These are phyloP conservation scores for Fagopyrum homotropicum DNA, from an alignment of 148 eudicot genomes.

Conservation along the genomic window DNA sequence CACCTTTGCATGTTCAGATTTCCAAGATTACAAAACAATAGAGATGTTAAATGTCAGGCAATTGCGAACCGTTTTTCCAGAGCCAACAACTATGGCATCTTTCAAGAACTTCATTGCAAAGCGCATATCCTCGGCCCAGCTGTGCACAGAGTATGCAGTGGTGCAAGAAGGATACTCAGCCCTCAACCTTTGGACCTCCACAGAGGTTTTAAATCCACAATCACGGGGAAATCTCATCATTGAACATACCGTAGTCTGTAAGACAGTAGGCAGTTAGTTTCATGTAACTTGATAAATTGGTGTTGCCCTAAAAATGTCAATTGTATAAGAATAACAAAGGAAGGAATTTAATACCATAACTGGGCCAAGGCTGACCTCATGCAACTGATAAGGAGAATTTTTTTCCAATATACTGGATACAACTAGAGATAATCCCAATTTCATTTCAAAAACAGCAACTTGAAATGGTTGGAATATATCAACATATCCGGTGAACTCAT, in stretches of 20 bases:
- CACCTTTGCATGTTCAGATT: neutral
- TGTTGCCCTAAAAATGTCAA: neutral
- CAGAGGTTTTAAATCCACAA: slow-evolving; percentile 33
- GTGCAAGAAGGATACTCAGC: slow-evolving; percentile 32
- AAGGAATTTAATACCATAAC: slow-evolving; percentile 38
- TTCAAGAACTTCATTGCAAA: slow-evolving; percentile 49
- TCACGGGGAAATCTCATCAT: slow-evolving; percentile 80
- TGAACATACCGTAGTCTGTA: slow-evolving; percentile 58
- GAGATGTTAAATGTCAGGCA: neutral
- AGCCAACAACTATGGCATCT: slow-evolving; percentile 20
- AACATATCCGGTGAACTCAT: slow-evolving; percentile 48
- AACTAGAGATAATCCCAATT: slow-evolving; percentile 68
- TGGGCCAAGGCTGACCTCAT: slow-evolving; percentile 32
- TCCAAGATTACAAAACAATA: neutral
- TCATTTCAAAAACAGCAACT: slow-evolving; percentile 89
- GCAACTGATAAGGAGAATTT: slow-evolving; percentile 33
- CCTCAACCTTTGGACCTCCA: slow-evolving; percentile 25
- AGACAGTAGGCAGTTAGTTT: neutral
- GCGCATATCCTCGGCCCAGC: slow-evolving; percentile 35
- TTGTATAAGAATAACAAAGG: neutral
- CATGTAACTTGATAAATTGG: neutral
- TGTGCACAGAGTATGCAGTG: slow-evolving; percentile 29
- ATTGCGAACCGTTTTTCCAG: slow-evolving; percentile 44
- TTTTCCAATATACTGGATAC: slow-evolving; percentile 41
- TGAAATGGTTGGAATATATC: slow-evolving; percentile 87